A percentile compares a stretch with the other conserved stretches of the same genome.
phyloP scores from a whole-genome alignment of 495 filamentous ascomycete genomes.

The Cairneyella variabilis region DNA sequence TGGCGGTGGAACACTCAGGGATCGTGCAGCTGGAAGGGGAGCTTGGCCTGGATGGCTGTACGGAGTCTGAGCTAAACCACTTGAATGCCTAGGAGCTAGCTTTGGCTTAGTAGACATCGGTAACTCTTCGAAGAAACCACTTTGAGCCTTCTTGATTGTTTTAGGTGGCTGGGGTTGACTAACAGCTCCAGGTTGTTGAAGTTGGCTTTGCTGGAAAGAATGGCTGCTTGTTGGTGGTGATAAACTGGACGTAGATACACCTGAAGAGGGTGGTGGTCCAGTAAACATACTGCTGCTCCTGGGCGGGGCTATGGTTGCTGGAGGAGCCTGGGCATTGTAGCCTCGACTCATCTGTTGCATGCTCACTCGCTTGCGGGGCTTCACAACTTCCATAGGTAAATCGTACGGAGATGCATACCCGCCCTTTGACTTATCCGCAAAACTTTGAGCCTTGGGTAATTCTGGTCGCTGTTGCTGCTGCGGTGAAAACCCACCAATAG shows the following conservation, averaged over 20 bases:
- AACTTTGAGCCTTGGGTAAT: slow-evolving; percentile 60
- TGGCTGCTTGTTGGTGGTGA: slow-evolving; percentile 34
- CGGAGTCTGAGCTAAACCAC: slow-evolving; percentile 30
- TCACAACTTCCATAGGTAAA: slow-evolving; percentile 79
- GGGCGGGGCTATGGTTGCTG: slow-evolving; percentile 7
- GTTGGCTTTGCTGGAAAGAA: slow-evolving; percentile 27
- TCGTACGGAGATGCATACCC: slow-evolving; percentile 94
- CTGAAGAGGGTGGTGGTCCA: slow-evolving; percentile 32
- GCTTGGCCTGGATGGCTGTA: slow-evolving; percentile 25
- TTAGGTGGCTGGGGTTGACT: slow-evolving; percentile 22
- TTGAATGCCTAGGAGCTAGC: slow-evolving; percentile 50
- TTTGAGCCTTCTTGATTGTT: slow-evolving; percentile 33
- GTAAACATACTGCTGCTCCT: slow-evolving; percentile 60
- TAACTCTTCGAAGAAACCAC: slow-evolving; percentile 84
- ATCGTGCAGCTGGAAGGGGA: slow-evolving; percentile 8
- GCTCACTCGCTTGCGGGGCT: slow-evolving; percentile 54
- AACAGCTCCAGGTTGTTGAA: not conserved
- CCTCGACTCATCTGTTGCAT: slow-evolving; percentile 17
- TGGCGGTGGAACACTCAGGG: slow-evolving; percentile 23
- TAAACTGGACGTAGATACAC: slow-evolving; percentile 29
- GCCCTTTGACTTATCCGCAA: slow-evolving; percentile 81
- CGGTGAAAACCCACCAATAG: slow-evolving; percentile 6
- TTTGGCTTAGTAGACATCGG: slow-evolving; percentile 61
- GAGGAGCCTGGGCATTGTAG: slow-evolving; percentile 9
- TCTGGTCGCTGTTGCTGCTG: slow-evolving; percentile 16